Conservation (phyloP, 495 filamentous ascomycete genomes). For the Podospora tetraspora region DNA sequence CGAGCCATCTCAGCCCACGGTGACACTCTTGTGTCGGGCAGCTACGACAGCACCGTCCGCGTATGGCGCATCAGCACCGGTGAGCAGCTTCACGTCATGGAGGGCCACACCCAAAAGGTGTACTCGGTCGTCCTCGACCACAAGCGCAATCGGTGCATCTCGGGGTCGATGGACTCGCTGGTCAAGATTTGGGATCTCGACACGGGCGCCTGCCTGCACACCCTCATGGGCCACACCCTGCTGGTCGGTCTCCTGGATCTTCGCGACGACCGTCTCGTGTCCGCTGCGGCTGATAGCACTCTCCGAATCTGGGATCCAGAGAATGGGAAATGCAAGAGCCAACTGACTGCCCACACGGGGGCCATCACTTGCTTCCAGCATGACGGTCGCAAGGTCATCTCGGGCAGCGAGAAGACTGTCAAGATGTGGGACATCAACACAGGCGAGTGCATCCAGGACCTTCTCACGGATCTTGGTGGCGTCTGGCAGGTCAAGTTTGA, state of each 20-base stretch:
- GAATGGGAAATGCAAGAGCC: conserved; percentile 83
- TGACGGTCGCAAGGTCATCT: conserved; percentile 94
- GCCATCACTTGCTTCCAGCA: conserved; percentile 99
- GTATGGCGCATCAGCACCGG: conserved; percentile 98
- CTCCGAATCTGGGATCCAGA: conserved; percentile 97
- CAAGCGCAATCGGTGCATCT: conserved; percentile 90
- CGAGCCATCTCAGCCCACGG: conserved; percentile 93
- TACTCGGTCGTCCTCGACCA: conserved; percentile 96
- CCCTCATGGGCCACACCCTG: conserved; percentile 88
- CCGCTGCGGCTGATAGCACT: conserved; percentile 91
- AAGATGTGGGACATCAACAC: conserved; percentile 98
- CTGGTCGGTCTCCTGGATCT: conserved; percentile 90
- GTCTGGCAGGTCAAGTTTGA: conserved; percentile 99
- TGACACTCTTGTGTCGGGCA: conserved; percentile 96
- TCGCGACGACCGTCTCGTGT: conserved; percentile 81
- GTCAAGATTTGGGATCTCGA: conserved; percentile 99
- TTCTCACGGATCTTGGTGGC: conserved; percentile 89
- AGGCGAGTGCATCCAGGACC: conserved; percentile 87
- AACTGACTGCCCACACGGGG: conserved; percentile 85
- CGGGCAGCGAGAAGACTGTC: conserved; percentile 86
- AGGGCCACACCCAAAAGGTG: conserved; percentile 88
- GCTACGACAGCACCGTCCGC: conserved; percentile 92
- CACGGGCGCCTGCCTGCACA: conserved; percentile 77
- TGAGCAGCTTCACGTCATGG: conserved; percentile 78
- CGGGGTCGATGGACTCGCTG: conserved; percentile 94